Evolutionary conservation across 225 moss, liverwort and hornwort genomes (phyloP), one percentile per base, ranked within the genome.

Genomic region (Ulota crispa): DNA sequence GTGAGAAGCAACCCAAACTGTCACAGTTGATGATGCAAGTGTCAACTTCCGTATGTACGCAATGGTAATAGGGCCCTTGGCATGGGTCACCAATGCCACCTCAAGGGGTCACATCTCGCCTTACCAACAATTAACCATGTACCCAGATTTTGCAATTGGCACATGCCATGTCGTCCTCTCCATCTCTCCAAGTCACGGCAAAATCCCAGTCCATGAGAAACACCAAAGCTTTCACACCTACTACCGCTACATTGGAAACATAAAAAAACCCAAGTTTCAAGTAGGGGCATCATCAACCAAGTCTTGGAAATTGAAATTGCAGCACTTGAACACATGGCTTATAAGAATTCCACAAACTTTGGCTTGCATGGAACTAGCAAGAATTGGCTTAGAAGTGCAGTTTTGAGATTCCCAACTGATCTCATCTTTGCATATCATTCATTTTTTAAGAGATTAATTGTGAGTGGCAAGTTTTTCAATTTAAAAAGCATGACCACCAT

Each of bases 91-190:
- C 14, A 2, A 45, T 24, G 61, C 50, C 53, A n/a, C 32, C 75
- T 59, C 82, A 32, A 26, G 68, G 18, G 13, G 31, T 45, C 65
- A 78, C 57, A 54, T 78, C 78, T 26, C 65, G 3, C 31, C 10
- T 34, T 23, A 69, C 76, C 39, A 70, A 12, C 78, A 71, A 60
- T 4, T 36, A 50, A 34, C 76, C 39, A 32, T 5, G 56, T 65
- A 83, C 64, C n/a, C 53, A n/a, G 32, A 18, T 1, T 16, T 36
- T 36, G 10, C 36, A 53, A 32, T 67, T 13, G 21, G 59, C 70
- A 82, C 70, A 77, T 70, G 69, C 62, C 76, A 69, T 78, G 68
- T 47, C 68, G 68, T 47, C 68, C 34, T 73, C 68, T 9, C 45
- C 28, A 37, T 69, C 50, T 32, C 9, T 13, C 24, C 47, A 23